Evolutionary conservation across 2,329 filamentous ascomycete genomes (phyloP).

Genomic region (Purpureocillium lavendulum): DNA sequence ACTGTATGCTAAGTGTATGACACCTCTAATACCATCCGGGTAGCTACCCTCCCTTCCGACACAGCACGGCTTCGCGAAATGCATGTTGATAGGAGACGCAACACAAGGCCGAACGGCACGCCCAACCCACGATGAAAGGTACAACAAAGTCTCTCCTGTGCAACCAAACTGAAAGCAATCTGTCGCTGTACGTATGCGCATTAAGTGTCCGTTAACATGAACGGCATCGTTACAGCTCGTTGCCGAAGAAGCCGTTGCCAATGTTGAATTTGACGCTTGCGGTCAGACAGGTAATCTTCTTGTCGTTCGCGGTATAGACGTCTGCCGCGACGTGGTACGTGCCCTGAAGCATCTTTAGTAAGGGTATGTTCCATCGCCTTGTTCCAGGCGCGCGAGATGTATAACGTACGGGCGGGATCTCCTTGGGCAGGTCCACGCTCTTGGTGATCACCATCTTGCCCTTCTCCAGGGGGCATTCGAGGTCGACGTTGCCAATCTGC

Average conservation of each 20-base stretch:
- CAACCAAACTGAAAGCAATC: neutral
- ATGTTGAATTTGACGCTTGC: constrained; percentile 58
- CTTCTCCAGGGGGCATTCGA: constrained; percentile 80
- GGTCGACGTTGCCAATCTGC: constrained; percentile 77
- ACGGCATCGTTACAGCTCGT: constrained; percentile 28
- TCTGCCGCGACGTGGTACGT: constrained; percentile 86
- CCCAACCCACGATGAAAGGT: too few species aligned
- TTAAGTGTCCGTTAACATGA: neutral
- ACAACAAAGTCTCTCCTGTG: neutral
- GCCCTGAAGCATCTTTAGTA: constrained; percentile 49
- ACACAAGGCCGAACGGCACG: too few species aligned
- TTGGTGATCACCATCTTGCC: constrained; percentile 69
- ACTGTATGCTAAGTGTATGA: constrained; percentile 1
- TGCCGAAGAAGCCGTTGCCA: constrained; percentile 28
- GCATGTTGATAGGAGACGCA: too few species aligned
- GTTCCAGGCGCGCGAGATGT: neutral
- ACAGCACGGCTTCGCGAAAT: too few species aligned
- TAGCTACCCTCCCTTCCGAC: neutral
- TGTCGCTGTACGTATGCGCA: neutral
- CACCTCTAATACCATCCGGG: neutral
- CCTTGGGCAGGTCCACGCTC: constrained; percentile 71
- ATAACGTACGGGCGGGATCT: constrained; percentile 77
- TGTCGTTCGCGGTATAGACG: constrained; percentile 64
- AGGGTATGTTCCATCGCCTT: too few species aligned
- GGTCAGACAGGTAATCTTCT: constrained; percentile 79